Conservation (phyloP, 805 yeast genomes). For the Kuraishia hungarica region DNA sequence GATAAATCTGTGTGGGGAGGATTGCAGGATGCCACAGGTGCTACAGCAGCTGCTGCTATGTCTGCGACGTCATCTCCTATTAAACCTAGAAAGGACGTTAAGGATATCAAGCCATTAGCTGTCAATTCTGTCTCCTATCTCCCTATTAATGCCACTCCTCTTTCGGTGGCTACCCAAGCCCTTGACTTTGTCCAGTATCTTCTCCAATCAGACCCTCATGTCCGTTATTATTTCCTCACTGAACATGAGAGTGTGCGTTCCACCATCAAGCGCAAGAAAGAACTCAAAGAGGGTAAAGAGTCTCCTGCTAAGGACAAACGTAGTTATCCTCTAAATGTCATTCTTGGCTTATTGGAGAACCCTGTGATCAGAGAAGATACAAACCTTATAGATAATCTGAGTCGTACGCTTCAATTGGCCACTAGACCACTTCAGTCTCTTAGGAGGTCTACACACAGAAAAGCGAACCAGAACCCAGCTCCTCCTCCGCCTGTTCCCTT, state of each 20-base stretch:
- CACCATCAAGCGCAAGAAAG: slow-evolving; percentile 27
- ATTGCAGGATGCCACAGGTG: slow-evolving; percentile 7
- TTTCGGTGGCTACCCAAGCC: slow-evolving; percentile 67
- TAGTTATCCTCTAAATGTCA: slow-evolving; percentile 59
- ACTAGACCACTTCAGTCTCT: slow-evolving; percentile 63
- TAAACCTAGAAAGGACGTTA: slow-evolving; percentile 2
- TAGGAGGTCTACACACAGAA: slow-evolving; percentile 19
- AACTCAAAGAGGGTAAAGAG: slow-evolving; percentile 27
- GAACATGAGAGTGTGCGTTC: slow-evolving; percentile 58
- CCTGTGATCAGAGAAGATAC: slow-evolving; percentile 64
- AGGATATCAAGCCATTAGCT: too few species aligned
- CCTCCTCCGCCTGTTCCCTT: slow-evolving; percentile 5
- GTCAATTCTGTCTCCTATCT: slow-evolving; percentile 6
- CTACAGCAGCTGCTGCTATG: slow-evolving; percentile 1
- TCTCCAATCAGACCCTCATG: slow-evolving; percentile 55
- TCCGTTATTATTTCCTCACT: slow-evolving; percentile 67
- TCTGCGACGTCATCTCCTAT: background rate
- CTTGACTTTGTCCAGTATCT: slow-evolving; percentile 68
- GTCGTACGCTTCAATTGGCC: slow-evolving; percentile 67
- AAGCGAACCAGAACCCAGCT: slow-evolving; percentile 6
- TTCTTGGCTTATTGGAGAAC: slow-evolving; percentile 55
- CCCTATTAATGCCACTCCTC: slow-evolving; percentile 60
- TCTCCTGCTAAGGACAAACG: background rate
- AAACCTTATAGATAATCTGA: slow-evolving; percentile 65
- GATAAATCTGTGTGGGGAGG: slow-evolving; percentile 4